Evolutionary conservation across 495 filamentous ascomycete genomes (phyloP).

Genomic region (Cryomyces minteri): DNA sequence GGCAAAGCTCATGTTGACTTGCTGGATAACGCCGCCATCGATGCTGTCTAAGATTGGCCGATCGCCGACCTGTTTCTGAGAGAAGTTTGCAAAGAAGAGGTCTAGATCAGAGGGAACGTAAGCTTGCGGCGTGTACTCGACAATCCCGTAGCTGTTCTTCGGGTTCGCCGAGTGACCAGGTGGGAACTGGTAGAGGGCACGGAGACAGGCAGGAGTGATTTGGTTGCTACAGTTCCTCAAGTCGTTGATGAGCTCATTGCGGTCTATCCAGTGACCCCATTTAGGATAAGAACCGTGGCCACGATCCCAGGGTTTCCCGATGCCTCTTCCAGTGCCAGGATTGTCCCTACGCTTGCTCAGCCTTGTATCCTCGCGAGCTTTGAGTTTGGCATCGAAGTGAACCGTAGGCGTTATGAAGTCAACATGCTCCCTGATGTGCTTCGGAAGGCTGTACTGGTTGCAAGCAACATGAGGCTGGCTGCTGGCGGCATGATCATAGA

Average conservation of each 20-base stretch:
- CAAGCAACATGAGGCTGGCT: conserved; percentile 8
- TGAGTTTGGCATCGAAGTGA: conserved; percentile 17
- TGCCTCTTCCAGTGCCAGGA: conserved; percentile 11
- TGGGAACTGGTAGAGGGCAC: conserved; percentile 33
- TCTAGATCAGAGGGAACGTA: conserved; percentile 13
- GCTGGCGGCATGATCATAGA: conserved; percentile 5
- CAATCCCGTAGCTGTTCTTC: conserved; percentile 34
- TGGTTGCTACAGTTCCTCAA: conserved; percentile 22
- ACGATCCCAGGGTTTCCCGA: too few relatives aligned
- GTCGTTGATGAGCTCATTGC: conserved; percentile 5
- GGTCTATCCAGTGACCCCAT: too few relatives aligned
- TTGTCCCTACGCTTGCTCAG: conserved; percentile 6
- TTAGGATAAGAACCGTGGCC: too few relatives aligned
- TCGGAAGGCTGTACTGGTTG: conserved; percentile 11
- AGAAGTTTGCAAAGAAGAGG: conserved; percentile 10
- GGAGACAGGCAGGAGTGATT: conserved; percentile 36
- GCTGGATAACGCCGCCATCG: conserved; percentile 8
- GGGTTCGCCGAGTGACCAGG: conserved; percentile 17
- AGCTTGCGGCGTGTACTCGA: conserved; percentile 21
- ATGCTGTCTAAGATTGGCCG: conserved; percentile 6
- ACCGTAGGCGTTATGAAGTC: conserved; percentile 20
- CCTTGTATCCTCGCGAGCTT: conserved; percentile 1
- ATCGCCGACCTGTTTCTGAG: not conserved
- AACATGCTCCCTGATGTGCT: conserved; percentile 16
- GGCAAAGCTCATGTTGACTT: conserved; percentile 6